phyloP scores from a whole-genome alignment of 169 alveolate genomes.

The Plasmodium gallinaceum region DNA sequence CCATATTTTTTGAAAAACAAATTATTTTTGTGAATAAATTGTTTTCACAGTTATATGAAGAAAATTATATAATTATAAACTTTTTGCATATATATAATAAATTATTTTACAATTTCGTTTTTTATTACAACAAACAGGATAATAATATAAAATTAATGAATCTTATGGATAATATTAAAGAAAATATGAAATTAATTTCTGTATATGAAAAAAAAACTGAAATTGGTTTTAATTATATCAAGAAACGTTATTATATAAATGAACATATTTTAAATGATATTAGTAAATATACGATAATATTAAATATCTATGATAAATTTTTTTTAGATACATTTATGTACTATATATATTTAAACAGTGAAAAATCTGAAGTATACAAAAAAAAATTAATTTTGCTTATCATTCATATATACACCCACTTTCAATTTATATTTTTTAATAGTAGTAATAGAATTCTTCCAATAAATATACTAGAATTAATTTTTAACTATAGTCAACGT shows the following conservation, averaged over 20 bases:
- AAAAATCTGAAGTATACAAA: neutral
- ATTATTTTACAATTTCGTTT: conserved; percentile 16
- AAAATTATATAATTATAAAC: conserved; percentile 14
- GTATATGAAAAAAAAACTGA: conserved; percentile 25
- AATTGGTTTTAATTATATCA: conserved; percentile 18
- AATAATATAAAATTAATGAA: neutral
- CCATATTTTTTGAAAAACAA: conserved; percentile 22
- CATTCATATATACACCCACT: conserved; percentile 21
- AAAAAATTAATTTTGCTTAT: neutral
- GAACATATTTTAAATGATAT: conserved; percentile 12
- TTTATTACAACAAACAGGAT: neutral
- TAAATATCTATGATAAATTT: conserved; percentile 41
- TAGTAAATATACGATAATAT: conserved; percentile 36
- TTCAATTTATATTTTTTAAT: conserved; percentile 8
- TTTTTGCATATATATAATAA: conserved; percentile 16
- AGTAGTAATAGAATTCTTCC: neutral
- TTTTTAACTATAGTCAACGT: conserved; percentile 20
- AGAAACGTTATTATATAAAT: conserved; percentile 41
- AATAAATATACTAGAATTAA: neutral
- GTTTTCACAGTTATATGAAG: conserved; percentile 43
- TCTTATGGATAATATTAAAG: neutral
- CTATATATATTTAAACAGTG: conserved; percentile 7
- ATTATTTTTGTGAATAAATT: neutral
- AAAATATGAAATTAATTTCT: neutral
- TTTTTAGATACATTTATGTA: conserved; percentile 8